These are phyloP conservation scores for Acacia pycnantha DNA, from an alignment of 331 rosid genomes.

Conservation along the genomic window DNA sequence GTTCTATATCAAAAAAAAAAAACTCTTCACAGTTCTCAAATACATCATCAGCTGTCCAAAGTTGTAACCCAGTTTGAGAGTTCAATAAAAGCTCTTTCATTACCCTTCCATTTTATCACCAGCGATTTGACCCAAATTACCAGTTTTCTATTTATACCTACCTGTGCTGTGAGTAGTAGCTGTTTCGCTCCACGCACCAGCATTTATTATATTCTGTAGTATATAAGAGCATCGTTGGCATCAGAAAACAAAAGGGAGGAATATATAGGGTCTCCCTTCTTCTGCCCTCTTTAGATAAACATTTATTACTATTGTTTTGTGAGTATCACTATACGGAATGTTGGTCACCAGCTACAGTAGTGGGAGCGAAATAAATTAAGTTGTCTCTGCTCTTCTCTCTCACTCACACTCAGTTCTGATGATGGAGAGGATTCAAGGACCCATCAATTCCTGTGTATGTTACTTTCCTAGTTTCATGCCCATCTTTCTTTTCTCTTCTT, in stretches of 20 bases:
- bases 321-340: constrained; percentile 55
- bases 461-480: constrained; percentile 34
- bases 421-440: constrained; percentile 80
- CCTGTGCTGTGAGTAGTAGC: neutral
- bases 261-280: constrained; percentile 45
- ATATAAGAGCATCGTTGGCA: constrained; percentile 18
- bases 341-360: constrained; percentile 35
- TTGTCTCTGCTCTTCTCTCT: neutral
- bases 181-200: constrained; percentile 24
- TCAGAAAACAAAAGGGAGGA: constrained; percentile 27
- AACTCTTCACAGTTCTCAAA: constrained; percentile 33
- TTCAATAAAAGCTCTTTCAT: constrained; percentile 6
- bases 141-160: neutral
- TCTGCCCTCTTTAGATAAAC: constrained; percentile 45
- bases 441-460: constrained; percentile 71
- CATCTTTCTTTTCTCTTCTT: constrained; percentile 2
- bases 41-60: neutral
- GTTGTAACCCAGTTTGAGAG: constrained; percentile 22
- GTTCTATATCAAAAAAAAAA: too few species aligned
- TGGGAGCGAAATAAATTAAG: constrained; percentile 21
- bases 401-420: constrained; percentile 31
- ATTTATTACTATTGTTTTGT: constrained; percentile 60
- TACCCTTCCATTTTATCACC: constrained; percentile 1
- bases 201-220: constrained; percentile 41
- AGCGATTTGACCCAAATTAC: constrained; percentile 23